phyloP scores from a whole-genome alignment of 345 rosid genomes.

The Brassica nigra region DNA sequence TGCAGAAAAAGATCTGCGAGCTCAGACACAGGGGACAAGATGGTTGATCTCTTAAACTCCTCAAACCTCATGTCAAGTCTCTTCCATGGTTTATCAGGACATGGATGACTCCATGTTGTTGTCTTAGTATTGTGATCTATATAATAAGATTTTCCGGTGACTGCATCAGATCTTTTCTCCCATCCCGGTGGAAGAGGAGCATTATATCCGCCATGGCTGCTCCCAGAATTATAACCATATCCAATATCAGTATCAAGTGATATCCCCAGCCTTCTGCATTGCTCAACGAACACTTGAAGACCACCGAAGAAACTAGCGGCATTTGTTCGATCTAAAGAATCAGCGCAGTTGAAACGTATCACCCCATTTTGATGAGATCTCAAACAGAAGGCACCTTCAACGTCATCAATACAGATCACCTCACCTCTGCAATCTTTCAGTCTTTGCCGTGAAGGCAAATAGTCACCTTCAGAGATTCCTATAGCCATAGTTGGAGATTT shows the following conservation, averaged over 20 bases:
- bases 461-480: conserved; percentile 92
- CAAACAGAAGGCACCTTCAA: conserved; percentile 90
- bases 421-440: conserved; percentile 93
- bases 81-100: conserved; percentile 99
- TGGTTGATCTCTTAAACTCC: conserved; percentile 84
- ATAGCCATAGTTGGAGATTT: conserved; percentile 69
- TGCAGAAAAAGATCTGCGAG: conserved; percentile 93
- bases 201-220: conserved; percentile 60
- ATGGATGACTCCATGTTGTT: conserved; percentile 96
- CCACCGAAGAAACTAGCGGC: conserved; percentile 97
- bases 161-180: conserved; percentile 94
- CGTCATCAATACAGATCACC: conserved; percentile 68
- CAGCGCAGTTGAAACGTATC: conserved; percentile 94
- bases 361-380: conserved; percentile 96
- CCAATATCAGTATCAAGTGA: conserved; percentile 84
- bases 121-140: conserved; percentile 94
- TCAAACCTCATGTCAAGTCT: conserved; percentile 93
- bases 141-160: conserved; percentile 82
- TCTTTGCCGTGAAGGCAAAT: conserved; percentile 72
- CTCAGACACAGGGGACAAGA: conserved; percentile 80
- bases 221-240: conserved; percentile 62
- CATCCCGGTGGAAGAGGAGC: conserved; percentile 98
- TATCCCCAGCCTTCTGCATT: conserved; percentile 80
- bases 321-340: conserved; percentile 96
- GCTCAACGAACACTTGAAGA: conserved; percentile 95